Percentiles rank a stretch among this genome's conserved stretches.
Conservation (phyloP, 306 rosid genomes). For the Lathyrus aphaca region DNA sequence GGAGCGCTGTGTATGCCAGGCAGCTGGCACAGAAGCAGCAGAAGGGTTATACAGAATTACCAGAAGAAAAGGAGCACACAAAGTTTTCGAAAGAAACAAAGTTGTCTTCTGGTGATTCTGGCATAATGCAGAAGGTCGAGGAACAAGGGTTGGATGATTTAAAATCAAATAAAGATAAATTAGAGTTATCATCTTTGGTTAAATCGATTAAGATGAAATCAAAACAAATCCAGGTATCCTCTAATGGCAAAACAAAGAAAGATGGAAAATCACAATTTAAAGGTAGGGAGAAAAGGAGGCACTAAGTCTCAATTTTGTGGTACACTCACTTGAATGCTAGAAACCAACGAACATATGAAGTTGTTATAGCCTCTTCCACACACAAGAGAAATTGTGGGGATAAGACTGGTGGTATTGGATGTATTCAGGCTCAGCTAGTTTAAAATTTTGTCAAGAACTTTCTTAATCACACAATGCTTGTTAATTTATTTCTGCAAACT, state of each 20-base stretch:
- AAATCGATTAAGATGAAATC: conserved; percentile 79
- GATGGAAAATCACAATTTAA: conserved; percentile 38
- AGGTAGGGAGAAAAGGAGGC: conserved; percentile 37
- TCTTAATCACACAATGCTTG: background rate
- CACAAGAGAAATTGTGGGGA: background rate
- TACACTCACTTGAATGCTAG: conserved; percentile 27
- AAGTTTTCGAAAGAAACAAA: conserved; percentile 33
- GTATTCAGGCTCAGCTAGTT: conserved; percentile 27
- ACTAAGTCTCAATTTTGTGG: conserved; percentile 33
- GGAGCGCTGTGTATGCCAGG: conserved; percentile 72
- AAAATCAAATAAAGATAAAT: conserved; percentile 50
- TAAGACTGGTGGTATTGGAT: background rate
- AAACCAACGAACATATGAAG: background rate
- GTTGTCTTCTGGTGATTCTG: conserved; percentile 40
- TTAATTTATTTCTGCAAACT: background rate
- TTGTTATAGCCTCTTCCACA: background rate
- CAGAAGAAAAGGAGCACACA: conserved; percentile 37
- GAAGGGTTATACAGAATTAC: conserved; percentile 43
- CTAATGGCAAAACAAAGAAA: conserved; percentile 42
- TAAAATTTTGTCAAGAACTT: conserved; percentile 1
- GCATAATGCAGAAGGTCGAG: conserved; percentile 32
- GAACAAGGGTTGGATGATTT: conserved; percentile 42
- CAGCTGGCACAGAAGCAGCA: conserved; percentile 59
- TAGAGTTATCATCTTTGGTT: conserved; percentile 59
- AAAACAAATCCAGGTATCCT: conserved; percentile 50